A percentile compares a stretch with the other conserved stretches of the same genome.
phyloP scores from a whole-genome alignment of 2,329 filamentous ascomycete genomes.

The Paecilomyces sp. region DNA sequence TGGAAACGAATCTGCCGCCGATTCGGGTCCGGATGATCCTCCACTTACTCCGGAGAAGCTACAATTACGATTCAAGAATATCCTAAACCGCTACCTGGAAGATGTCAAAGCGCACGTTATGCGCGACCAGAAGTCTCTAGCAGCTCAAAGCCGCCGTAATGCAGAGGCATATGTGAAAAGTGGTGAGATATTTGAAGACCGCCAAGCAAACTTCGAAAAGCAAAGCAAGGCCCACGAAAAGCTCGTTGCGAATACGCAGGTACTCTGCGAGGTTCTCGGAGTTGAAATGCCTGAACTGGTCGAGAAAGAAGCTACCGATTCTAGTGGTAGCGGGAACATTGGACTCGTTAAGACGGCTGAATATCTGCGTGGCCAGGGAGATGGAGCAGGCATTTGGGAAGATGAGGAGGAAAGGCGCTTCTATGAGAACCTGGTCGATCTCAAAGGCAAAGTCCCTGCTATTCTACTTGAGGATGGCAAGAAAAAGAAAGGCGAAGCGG shows the following conservation, averaged over 20 bases:
- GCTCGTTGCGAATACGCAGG: slow-evolving; percentile 80
- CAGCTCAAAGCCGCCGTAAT: slow-evolving; percentile 83
- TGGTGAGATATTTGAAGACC: slow-evolving; percentile 95
- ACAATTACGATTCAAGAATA: slow-evolving; percentile 77
- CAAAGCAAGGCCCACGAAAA: slow-evolving; percentile 88
- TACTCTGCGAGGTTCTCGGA: slow-evolving; percentile 79
- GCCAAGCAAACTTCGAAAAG: slow-evolving; percentile 92
- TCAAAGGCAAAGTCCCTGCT: slow-evolving; percentile 90
- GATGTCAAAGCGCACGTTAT: slow-evolving; percentile 84
- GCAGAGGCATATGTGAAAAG: slow-evolving; percentile 98
- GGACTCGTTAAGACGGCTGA: slow-evolving; percentile 91
- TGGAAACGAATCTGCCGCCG: slow-evolving; percentile 44
- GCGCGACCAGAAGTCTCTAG: slow-evolving; percentile 85
- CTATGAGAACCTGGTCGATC: slow-evolving; percentile 91
- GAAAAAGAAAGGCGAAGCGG: slow-evolving; percentile 79
- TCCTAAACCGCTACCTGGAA: slow-evolving; percentile 82
- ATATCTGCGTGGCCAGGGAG: slow-evolving; percentile 81
- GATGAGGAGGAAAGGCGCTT: slow-evolving; percentile 97
- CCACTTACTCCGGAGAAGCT: slow-evolving; percentile 70
- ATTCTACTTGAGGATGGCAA: slow-evolving; percentile 91
- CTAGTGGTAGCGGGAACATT: slow-evolving; percentile 66
- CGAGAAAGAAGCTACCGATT: slow-evolving; percentile 66
- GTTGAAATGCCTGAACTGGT: slow-evolving; percentile 91
- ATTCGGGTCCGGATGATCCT: slow-evolving; percentile 53
- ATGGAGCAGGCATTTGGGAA: slow-evolving; percentile 94